phyloP scores from a whole-genome alignment of 2,329 filamentous ascomycete genomes.

The Allantophomopsis cytisporea region DNA sequence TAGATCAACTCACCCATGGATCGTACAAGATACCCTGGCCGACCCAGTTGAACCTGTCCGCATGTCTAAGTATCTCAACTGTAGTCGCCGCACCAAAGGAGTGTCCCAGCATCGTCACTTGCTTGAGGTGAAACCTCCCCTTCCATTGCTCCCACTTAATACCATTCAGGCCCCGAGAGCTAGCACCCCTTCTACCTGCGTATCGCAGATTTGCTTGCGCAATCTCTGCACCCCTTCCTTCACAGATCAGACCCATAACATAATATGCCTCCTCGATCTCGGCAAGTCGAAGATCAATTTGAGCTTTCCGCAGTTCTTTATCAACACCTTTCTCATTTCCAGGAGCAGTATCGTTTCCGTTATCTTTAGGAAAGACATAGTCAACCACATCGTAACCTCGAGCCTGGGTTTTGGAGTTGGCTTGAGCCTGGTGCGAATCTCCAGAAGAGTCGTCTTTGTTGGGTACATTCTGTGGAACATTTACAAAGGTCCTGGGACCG shows the following conservation, averaged over 20 bases:
- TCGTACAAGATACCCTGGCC: conserved; percentile 54
- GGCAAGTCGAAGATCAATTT: conserved; percentile 47
- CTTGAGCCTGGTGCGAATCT: no score
- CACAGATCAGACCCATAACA: conserved; percentile 38
- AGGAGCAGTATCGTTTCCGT: conserved; percentile 33
- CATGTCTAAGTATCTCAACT: conserved; percentile 42
- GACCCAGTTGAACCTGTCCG: conserved; percentile 39
- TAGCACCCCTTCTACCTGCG: conserved; percentile 43
- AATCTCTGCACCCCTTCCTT: conserved; percentile 36
- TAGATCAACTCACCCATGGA: conserved; percentile 29
- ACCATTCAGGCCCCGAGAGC: conserved; percentile 41
- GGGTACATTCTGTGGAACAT: conserved; percentile 30
- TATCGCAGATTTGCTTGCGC: conserved; percentile 36
- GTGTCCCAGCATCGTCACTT: conserved; percentile 50
- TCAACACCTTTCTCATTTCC: conserved; percentile 47
- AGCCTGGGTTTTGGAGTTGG: no score
- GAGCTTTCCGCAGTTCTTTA: conserved; percentile 40
- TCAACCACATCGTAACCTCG: conserved; percentile 35
- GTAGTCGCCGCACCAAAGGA: conserved; percentile 54
- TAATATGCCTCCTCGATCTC: conserved; percentile 51
- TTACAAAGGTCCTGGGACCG: conserved; percentile 46
- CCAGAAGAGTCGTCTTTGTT: conserved; percentile 11
- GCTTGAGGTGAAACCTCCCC: conserved; percentile 35
- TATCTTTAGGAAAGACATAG: conserved; percentile 48
- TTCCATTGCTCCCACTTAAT: conserved; percentile 42